Evolutionary conservation across 768 basidiomycete genomes (phyloP), one percentile per base, ranked within the genome.

Genomic region (Termitomyces sp.): DNA sequence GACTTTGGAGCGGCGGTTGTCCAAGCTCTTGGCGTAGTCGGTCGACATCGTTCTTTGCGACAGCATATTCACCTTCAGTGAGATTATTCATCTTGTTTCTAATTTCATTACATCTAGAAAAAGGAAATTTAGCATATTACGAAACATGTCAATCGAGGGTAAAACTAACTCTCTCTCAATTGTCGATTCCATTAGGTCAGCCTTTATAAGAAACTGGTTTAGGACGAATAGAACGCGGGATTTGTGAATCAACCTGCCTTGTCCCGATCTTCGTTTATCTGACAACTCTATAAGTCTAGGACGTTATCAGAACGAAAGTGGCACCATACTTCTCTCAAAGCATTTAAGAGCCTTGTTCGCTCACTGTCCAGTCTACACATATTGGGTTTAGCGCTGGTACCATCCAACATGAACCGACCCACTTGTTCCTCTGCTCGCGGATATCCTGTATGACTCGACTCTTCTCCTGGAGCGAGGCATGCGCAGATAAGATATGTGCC

Each of bases 351-450:
- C 47, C 85, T 77, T n/a, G 76, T 72, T 49, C 91, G 78, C 71
- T 93, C 91, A 68, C 88, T 89, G 60, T 91, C 89, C 31, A 92
- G 78, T 69, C 89, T 90, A 65, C n/a, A 52, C 30, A 60, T 49
- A 22, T 36, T 22, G 6, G 27, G 33, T 33, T 58, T 27, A 61
- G 49, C 27, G 16, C 36, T 18, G 24, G 13, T n/a, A 24, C 36
- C 3, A n/a, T 18, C 18, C 5, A 39, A 46, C 27, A 45, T 30
- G 36, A 62, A 6, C 20, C 36, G 31, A 74, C 83, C 47, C 67
- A 91, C 91, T 89, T 87, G 70, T 93, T 91, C 71, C 87, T 88
- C 75, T 93, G 91, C 70, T 91, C 91, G 55, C 82, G 83, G 47
- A 93, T 75, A 68, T 93, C 91, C 72, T 93, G 88, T 16, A 93